Evolutionary conservation across 2,329 filamentous ascomycete genomes (phyloP).

Genomic region (Colletotrichum sansevieriae): DNA sequence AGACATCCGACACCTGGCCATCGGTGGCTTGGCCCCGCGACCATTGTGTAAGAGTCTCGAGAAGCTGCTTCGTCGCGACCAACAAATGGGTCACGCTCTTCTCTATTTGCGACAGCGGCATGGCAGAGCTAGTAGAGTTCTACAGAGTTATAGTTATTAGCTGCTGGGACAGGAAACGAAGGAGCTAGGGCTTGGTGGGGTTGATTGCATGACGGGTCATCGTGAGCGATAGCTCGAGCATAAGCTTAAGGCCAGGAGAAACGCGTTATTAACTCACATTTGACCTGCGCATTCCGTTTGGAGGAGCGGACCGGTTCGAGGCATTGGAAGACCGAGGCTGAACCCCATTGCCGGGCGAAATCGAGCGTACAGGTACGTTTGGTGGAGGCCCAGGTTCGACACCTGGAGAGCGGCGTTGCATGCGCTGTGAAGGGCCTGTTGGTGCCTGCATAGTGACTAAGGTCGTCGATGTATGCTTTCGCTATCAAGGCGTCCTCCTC

Average conservation of each 20-base stretch:
- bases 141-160: conserved; percentile 39
- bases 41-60: conserved; percentile 98
- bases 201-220: background rate
- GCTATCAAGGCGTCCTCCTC: conserved; percentile 24
- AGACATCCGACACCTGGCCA: conserved; percentile 96
- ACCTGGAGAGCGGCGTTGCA: conserved; percentile 74
- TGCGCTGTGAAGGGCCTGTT: conserved; percentile 64
- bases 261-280: conserved; percentile 65
- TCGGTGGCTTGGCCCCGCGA: conserved; percentile 93
- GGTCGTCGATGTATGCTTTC: background rate
- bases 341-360: conserved; percentile 70
- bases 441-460: conserved; percentile 63
- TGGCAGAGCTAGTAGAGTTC: conserved; percentile 69
- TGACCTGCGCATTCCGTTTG: conserved; percentile 60
- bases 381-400: conserved; percentile 71
- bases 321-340: conserved; percentile 75
- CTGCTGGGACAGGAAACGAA: background rate
- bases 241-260: background rate
- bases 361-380: conserved; percentile 67
- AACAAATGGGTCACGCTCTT: conserved; percentile 98
- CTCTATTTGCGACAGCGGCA: conserved; percentile 92
- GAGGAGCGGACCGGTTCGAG: conserved; percentile 71
- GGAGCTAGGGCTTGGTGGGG: conserved; percentile 3
- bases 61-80: conserved; percentile 96
- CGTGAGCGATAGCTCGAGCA: background rate